Evolutionary conservation across 2,329 filamentous ascomycete species (phyloP), one percentile per base, ranked within the genome.

Genomic region (Harringtonia lauricola): DNA sequence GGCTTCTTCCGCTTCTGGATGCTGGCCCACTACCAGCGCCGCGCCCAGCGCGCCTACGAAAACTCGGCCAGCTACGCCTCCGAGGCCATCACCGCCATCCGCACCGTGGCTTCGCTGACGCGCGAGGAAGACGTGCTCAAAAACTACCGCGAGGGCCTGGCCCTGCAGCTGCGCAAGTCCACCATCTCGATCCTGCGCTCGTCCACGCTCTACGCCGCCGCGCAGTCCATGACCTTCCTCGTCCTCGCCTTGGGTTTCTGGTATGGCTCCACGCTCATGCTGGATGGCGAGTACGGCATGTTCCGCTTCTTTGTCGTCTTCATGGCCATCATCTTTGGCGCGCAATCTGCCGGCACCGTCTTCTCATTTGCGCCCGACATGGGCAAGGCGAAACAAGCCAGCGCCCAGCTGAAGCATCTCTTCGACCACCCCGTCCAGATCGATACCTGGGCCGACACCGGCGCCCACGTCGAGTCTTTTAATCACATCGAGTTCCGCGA

Each of bases 221-320:
- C 87, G 1, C 89, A 95, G 64, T 88, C 84, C 0, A 67, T 94
- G 46, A 77, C 86, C 48, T 94, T 94, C 65, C 70, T 88, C 38
- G 86, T 82, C 52, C 81, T 92, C 47, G 88, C 88, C 0, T 76
- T 95, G 4, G 87, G 84, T 2, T 95, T 95, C 68, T 95, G 86
- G 86, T 95, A 92, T 55, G 88, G 88, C 48, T 86, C 86, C 24
- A 83, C 72, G 0, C 67, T 92, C 28, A 82, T 95, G 42, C 80
- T 74, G 19, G 72, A 73, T 45, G 57, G 64, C 39, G 84, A 94
- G 58, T 90, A 92, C 60, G 61, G 64, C 51, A 72, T 87, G 55
- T 90, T 90, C 61, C 83, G 89, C 52, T 96, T 96, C 72, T 96
- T 95, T 65, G 71, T 95, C 38, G 88, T 86, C 55, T 95, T 95